A percentile compares a stretch with the other conserved stretches of the same genome.
Evolutionary conservation across 1,139 yeast genomes (phyloP).

Genomic region (Hyphopichia fennica): DNA sequence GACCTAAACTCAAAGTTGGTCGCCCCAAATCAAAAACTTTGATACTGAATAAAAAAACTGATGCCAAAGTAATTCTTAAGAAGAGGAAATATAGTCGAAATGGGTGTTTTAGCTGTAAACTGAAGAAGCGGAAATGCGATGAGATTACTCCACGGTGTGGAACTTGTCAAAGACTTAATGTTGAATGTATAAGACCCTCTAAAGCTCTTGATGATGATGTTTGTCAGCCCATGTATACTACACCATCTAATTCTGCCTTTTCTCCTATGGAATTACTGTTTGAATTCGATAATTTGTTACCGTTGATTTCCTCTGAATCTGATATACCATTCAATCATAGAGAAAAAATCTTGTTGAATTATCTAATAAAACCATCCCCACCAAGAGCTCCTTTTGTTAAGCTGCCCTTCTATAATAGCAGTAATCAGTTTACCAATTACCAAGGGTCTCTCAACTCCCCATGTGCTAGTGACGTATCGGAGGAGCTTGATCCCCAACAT

Average conservation of each 20-base stretch:
- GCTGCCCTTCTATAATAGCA: too few relatives aligned
- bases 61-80: not conserved
- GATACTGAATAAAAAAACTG: not conserved
- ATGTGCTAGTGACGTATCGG: slow-evolving; percentile 6
- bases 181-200: slow-evolving; percentile 15
- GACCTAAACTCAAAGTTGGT: slow-evolving; percentile 13
- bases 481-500: slow-evolving; percentile 3
- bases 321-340: slow-evolving; percentile 7
- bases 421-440: too few relatives aligned
- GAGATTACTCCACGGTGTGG: slow-evolving; percentile 52
- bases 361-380: slow-evolving; percentile 8
- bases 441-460: too few relatives aligned
- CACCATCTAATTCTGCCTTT: not conserved
- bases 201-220: too few relatives aligned
- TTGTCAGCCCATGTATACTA: too few relatives aligned
- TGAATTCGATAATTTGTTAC: slow-evolving; percentile 3
- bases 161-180: slow-evolving; percentile 26
- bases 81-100: slow-evolving; percentile 23
- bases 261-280: not conserved
- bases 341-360: slow-evolving; percentile 15
- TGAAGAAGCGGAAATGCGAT: slow-evolving; percentile 45
- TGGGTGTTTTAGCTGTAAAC: slow-evolving; percentile 31
- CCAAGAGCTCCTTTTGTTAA: not conserved
- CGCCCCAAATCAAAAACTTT: slow-evolving; percentile 10
- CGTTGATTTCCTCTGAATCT: slow-evolving; percentile 4